phyloP scores from a whole-genome alignment of 768 basidiomycete species.

The Pisolithus tinctorius region DNA sequence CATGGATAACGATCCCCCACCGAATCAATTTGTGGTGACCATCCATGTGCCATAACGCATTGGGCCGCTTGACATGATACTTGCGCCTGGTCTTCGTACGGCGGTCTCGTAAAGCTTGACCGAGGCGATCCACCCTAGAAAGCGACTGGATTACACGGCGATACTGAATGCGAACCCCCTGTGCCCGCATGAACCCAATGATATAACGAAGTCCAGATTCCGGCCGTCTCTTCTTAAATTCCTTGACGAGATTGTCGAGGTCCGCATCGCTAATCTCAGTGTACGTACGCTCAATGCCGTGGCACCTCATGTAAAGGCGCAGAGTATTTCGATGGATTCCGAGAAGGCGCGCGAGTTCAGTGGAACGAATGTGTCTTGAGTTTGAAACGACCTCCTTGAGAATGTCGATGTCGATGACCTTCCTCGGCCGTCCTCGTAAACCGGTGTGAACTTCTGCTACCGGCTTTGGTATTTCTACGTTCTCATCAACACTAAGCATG shows the following conservation, averaged over 20 bases:
- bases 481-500: no score
- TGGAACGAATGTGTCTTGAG: neutral
- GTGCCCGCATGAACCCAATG: no score
- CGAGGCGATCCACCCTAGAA: no score
- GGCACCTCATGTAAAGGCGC: neutral
- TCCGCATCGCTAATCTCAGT: neutral
- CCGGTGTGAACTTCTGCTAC: no score
- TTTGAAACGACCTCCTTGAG: neutral
- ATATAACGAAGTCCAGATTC: conserved; percentile 15
- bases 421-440: no score
- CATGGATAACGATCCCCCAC: no score
- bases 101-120: no score
- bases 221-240: conserved; percentile 13
- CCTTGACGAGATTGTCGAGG: conserved; percentile 5
- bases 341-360: neutral
- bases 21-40: conserved; percentile 11
- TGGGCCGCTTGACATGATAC: conserved; percentile 25
- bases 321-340: conserved; percentile 6
- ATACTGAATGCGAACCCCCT: no score
- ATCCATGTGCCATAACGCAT: neutral
- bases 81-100: conserved; percentile 14
- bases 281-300: conserved; percentile 6
- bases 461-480: no score
- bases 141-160: no score
- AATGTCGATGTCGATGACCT: no score